Evolutionary conservation across 441 rosid genomes (phyloP).

Genomic region (Eutrema salsugineum): DNA sequence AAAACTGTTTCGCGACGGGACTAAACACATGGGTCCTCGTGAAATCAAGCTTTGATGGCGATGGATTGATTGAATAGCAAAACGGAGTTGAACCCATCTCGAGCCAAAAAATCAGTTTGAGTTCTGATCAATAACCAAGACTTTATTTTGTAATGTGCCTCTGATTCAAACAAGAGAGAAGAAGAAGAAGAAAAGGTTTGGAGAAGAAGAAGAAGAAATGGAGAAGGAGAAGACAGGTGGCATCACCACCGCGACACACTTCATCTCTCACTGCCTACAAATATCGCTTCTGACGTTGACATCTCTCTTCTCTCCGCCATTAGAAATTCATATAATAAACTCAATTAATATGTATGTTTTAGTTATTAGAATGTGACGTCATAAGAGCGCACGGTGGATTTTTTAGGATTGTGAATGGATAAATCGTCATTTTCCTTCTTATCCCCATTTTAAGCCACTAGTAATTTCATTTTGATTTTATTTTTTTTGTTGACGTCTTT

Average conservation of each 20-base stretch:
- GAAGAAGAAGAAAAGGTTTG: background rate
- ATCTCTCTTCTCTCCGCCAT: conserved; percentile 14
- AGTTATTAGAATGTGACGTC: conserved; percentile 12
- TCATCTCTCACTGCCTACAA: conserved; percentile 14
- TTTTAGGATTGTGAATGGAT: conserved; percentile 15
- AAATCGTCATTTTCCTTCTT: background rate
- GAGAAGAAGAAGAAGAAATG: background rate
- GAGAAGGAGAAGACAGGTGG: conserved; percentile 24
- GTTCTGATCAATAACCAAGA: background rate
- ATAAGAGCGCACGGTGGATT: conserved; percentile 9
- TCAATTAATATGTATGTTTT: background rate
- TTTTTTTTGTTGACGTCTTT: background rate
- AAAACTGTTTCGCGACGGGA: conserved; percentile 34
- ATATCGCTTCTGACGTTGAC: conserved; percentile 21
- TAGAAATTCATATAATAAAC: background rate
- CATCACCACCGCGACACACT: conserved; percentile 11
- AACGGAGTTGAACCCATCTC: conserved; percentile 61
- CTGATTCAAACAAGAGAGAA: background rate
- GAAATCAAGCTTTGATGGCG: conserved; percentile 42
- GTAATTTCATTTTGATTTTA: background rate
- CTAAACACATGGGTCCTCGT: conserved; percentile 47
- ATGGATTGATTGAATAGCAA: conserved; percentile 46
- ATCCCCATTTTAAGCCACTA: conserved; percentile 21
- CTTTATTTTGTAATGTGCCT: background rate
- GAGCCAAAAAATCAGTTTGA: background rate